Base-by-base conservation (phyloP, 1,139 yeast species). In the Lodderomyces elongisporus region DNA sequence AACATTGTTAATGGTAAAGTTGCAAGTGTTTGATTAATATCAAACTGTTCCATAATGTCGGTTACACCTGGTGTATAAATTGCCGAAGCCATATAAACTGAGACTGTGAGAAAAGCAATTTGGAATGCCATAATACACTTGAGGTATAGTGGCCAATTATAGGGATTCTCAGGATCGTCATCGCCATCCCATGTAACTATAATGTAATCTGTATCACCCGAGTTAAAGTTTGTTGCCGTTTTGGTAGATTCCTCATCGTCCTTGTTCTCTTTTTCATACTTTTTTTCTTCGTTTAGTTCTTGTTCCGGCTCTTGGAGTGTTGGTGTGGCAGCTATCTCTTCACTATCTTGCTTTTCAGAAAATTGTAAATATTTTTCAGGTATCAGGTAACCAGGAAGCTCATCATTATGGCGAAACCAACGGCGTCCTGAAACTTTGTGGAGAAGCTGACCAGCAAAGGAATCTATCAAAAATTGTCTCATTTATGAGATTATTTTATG, bases 21-120 rank as follows among this genome's bases (percentile, higher is more conserved):
- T 0, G 77, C 71, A 3, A 59, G 60, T 9, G 64, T 66, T 33
- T 58, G 56, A n/a, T 67, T 52, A 2, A 71, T 58, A 10, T 52
- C 43, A 37, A 74, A 73, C 17, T 70, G 66, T 14, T 54, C 52
- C 47, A 61, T 57, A 28, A 79, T 50, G 17, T 60, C 46, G 7
- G 51, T 54, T 10, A 54, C 35, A 14, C 60, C 60, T 1, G 62
- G 62, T 13, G 62, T 48, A 39, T 52, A 55, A 14, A 58, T 50
- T 8, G 62, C 60, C 3, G 58, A 48, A 12, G 49, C 58, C 49
- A 56, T 50, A 37, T 57, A 58, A 4, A 51, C 55, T 1, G 54
- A 44, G 14, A 45, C 35, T 3, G 59, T 52, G 18, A 56, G 41
- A 15, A 57, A 39, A 10, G 45, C 41, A 35, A 58, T 48, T 41